Percentiles rank a stretch among this genome's conserved stretches.
Evolutionary conservation across 352 stramenopile species (phyloP).

Genomic region (Poterioochromonas sp.): DNA sequence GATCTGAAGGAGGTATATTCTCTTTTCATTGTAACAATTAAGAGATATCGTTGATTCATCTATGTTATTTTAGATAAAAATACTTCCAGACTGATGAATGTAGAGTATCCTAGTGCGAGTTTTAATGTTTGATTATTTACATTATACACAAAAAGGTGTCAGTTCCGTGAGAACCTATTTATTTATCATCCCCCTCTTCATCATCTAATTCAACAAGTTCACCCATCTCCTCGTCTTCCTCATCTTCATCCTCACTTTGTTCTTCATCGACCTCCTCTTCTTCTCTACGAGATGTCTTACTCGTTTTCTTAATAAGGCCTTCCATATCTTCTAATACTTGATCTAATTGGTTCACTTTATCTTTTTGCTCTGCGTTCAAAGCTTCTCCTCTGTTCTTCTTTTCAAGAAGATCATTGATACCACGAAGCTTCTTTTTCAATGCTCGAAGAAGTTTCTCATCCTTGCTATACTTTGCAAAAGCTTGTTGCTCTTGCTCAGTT

Average conservation of each 20-base stretch:
- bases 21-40: too few species aligned
- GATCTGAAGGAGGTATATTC: too few species aligned
- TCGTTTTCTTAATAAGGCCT: not conserved
- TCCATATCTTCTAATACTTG: not conserved
- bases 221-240: not conserved
- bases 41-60: too few species aligned
- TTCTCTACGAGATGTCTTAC: not conserved
- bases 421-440: slow-evolving; percentile 12
- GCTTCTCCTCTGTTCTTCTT: not conserved
- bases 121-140: too few species aligned
- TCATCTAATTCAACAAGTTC: not conserved
- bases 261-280: not conserved
- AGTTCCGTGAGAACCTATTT: not conserved
- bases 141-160: too few species aligned
- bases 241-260: not conserved
- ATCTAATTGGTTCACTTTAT: not conserved
- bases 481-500: too few species aligned
- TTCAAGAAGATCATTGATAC: not conserved
- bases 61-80: too few species aligned
- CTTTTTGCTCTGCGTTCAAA: slow-evolving; percentile 6
- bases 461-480: not conserved
- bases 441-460: slow-evolving; percentile 21
- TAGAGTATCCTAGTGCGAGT: too few species aligned
- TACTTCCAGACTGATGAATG: too few species aligned
- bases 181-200: not conserved